Evolutionary conservation across 768 basidiomycete genomes (phyloP).

Genomic region (Suillus brevipes): DNA sequence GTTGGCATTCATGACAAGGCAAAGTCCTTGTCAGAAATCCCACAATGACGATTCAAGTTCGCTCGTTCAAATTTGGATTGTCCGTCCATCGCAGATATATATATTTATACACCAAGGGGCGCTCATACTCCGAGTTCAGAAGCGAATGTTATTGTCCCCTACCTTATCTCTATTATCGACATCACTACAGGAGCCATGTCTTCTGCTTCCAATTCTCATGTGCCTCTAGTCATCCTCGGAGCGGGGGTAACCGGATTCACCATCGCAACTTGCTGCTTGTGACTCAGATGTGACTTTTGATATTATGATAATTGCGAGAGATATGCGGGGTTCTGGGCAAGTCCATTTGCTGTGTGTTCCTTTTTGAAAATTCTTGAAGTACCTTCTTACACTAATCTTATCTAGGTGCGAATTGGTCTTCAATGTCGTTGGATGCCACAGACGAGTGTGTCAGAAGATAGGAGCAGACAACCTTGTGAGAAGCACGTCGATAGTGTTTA

Average conservation of each 20-base stretch:
- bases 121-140: neutral
- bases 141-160: neutral
- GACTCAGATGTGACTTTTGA: slow-evolving; percentile 19
- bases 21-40: neutral
- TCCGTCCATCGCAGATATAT: neutral
- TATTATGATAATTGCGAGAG: slow-evolving; percentile 35
- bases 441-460: slow-evolving; percentile 37
- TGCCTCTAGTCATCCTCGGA: slow-evolving; percentile 34
- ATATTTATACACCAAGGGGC: neutral
- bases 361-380: neutral
- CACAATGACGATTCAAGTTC: neutral
- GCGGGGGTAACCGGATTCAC: slow-evolving; percentile 42
- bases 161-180: slow-evolving; percentile 2
- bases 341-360: slow-evolving; percentile 49
- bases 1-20: neutral
- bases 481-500: neutral
- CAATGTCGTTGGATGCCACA: slow-evolving; percentile 36
- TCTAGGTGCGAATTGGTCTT: slow-evolving; percentile 49
- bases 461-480: slow-evolving; percentile 47
- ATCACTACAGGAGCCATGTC: slow-evolving; percentile 15
- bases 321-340: slow-evolving; percentile 47
- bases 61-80: neutral
- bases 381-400: neutral
- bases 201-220: slow-evolving; percentile 8
- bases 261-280: slow-evolving; percentile 32